Conservation (phyloP, 257 asterid species). For the Coffea canephora region DNA sequence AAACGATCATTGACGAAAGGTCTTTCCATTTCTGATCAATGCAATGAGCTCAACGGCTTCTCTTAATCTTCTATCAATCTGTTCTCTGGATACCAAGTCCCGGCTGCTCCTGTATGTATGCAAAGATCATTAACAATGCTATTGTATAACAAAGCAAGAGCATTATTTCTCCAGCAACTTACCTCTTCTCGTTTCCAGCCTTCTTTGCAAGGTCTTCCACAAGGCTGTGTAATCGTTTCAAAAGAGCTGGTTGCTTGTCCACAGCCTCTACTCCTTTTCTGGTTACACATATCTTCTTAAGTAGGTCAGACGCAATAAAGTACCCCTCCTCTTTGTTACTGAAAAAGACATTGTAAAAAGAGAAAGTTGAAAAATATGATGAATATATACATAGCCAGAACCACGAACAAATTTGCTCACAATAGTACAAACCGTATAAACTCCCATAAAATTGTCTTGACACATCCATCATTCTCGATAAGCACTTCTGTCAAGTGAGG, state of each 20-base stretch:
- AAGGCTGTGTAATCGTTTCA: conserved; percentile 65
- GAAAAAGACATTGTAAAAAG: conserved; percentile 10
- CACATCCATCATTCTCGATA: conserved; percentile 49
- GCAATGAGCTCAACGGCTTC: conserved; percentile 56
- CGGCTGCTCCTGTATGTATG: conserved; percentile 43
- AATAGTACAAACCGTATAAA: conserved; percentile 47
- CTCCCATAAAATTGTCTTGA: conserved; percentile 64
- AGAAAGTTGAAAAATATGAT: not conserved
- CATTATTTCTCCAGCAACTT: not conserved
- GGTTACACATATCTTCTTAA: conserved; percentile 58
- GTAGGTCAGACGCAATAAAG: conserved; percentile 74
- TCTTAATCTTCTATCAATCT: conserved; percentile 53
- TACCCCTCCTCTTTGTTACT: conserved; percentile 95
- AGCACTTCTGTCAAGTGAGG: conserved; percentile 54
- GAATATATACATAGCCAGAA: not conserved
- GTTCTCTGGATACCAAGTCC: conserved; percentile 44
- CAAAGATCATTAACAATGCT: not conserved
- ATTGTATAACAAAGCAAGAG: not conserved
- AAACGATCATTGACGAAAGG: not conserved
- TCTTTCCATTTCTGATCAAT: conserved; percentile 26
- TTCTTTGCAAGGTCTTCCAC: conserved; percentile 72
- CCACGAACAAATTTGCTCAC: not conserved
- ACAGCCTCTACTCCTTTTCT: conserved; percentile 51
- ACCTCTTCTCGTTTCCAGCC: conserved; percentile 72
- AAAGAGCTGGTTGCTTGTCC: conserved; percentile 51